phyloP scores from a whole-genome alignment of 2,329 filamentous ascomycete genomes.

The Trichophaea hybrida region DNA sequence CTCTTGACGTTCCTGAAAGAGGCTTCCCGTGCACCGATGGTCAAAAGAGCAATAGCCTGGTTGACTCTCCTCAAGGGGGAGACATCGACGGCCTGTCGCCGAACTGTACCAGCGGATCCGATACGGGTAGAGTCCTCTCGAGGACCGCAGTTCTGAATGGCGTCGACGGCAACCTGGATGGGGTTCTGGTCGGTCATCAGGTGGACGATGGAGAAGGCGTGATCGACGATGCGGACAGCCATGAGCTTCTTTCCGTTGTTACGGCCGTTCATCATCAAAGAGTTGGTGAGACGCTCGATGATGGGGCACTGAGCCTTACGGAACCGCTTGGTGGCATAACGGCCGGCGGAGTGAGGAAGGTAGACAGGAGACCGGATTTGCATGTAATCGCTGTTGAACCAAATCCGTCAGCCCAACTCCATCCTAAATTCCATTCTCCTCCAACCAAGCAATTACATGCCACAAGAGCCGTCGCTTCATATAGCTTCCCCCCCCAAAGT shows the following conservation, averaged over 20 bases:
- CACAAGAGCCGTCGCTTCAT: not conserved
- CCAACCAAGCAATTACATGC: not conserved
- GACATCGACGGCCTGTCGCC: conserved; percentile 99
- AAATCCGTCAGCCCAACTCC: conserved; percentile 28
- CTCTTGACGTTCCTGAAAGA: conserved; percentile 99
- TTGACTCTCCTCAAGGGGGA: conserved; percentile 98
- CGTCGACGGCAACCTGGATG: conserved; percentile 97
- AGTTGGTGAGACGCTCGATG: conserved; percentile 99
- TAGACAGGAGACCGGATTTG: conserved; percentile 99
- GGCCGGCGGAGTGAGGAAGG: conserved; percentile 95
- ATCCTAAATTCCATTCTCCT: not conserved
- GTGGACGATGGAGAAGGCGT: conserved; percentile 99
- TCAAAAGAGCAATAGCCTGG: conserved; percentile 98
- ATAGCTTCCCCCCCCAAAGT: not conserved
- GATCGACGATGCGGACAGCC: conserved; percentile 97
- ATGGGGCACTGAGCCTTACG: conserved; percentile 99
- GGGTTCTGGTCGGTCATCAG: conserved; percentile 99
- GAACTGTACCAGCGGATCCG: conserved; percentile 97
- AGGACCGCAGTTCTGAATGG: conserved; percentile 99
- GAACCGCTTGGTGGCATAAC: conserved; percentile 99
- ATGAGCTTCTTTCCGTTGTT: conserved; percentile 99
- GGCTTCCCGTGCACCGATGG: conserved; percentile 96
- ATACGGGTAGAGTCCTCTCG: conserved; percentile 99
- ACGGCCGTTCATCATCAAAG: conserved; percentile 99
- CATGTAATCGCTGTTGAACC: conserved; percentile 77